These are phyloP conservation scores for Coriolopsis trogii DNA, from an alignment of 1,284 basidiomycete genomes.

Conservation along the genomic window DNA sequence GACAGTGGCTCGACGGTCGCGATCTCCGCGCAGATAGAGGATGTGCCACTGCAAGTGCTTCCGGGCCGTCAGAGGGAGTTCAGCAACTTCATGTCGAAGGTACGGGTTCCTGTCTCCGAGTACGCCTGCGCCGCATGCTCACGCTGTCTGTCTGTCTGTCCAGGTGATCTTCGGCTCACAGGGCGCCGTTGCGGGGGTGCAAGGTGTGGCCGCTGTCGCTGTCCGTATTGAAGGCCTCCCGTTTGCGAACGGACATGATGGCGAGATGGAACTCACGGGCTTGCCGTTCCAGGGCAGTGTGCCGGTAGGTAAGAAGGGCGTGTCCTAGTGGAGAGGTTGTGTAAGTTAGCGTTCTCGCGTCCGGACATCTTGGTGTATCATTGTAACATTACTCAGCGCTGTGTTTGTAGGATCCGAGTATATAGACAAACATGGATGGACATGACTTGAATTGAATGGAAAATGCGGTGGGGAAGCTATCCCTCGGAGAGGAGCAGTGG, in stretches of 20 bases:
- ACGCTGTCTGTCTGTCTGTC: neutral
- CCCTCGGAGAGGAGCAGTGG: too few relatives aligned
- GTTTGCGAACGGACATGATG: slow-evolving; percentile 37
- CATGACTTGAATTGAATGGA: too few relatives aligned
- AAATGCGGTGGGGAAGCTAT: too few relatives aligned
- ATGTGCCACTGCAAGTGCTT: slow-evolving; percentile 74
- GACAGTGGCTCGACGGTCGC: slow-evolving; percentile 56
- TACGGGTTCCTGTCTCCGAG: slow-evolving; percentile 28
- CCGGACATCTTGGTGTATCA: too few relatives aligned
- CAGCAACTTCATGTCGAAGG: slow-evolving; percentile 74
- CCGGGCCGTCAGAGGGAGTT: slow-evolving; percentile 75
- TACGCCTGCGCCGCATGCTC: neutral
- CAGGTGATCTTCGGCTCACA: slow-evolving; percentile 68
- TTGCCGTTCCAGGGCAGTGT: slow-evolving; percentile 72
- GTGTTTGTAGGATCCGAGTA: too few relatives aligned
- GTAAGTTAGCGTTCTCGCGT: too few relatives aligned
- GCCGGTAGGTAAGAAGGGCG: slow-evolving; percentile 58
- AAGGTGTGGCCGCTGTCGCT: slow-evolving; percentile 64
- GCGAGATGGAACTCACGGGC: slow-evolving; percentile 59
- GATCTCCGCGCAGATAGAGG: slow-evolving; percentile 64
- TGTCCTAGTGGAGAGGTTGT: too few relatives aligned
- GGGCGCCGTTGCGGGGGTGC: slow-evolving; percentile 71
- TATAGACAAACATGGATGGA: too few relatives aligned
- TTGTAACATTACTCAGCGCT: too few relatives aligned
- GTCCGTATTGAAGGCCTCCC: slow-evolving; percentile 65